Conservation (phyloP, 768 basidiomycete species). For the Suillus occidentalis region DNA sequence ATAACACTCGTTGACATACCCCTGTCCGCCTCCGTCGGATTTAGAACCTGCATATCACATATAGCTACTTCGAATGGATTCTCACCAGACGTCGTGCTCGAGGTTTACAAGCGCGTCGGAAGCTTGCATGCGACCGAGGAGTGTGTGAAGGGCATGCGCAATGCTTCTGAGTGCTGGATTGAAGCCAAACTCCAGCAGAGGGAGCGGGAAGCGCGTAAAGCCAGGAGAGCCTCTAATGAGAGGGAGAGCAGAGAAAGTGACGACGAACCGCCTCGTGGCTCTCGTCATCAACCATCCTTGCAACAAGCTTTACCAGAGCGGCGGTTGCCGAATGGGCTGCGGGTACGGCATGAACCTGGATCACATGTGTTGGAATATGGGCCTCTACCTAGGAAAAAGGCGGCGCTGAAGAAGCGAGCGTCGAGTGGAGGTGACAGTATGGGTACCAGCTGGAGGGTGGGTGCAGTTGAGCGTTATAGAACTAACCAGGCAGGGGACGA, state of each 20-base stretch:
- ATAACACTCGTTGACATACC: conserved; percentile 14
- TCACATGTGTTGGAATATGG: conserved; percentile 23
- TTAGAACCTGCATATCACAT: conserved; percentile 32
- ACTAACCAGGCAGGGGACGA: background rate
- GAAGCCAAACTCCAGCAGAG: conserved; percentile 8
- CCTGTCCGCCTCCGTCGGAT: conserved; percentile 25
- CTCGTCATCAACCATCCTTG: background rate
- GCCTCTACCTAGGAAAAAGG: conserved; percentile 29
- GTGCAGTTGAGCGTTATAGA: background rate
- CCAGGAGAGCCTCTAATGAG: background rate
- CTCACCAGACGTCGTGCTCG: conserved; percentile 39
- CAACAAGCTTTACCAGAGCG: background rate
- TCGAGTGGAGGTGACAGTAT: background rate
- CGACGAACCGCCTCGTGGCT: background rate
- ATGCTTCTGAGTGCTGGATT: conserved; percentile 34
- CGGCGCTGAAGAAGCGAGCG: conserved; percentile 25
- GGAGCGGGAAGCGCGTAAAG: background rate
- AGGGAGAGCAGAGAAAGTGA: background rate
- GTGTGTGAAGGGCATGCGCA: conserved; percentile 38
- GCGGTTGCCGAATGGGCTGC: background rate
- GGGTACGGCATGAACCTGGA: conserved; percentile 14
- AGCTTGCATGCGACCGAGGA: conserved; percentile 41
- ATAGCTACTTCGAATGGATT: conserved; percentile 50
- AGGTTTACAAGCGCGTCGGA: conserved; percentile 34
- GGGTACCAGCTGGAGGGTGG: background rate